Evolutionary conservation across 139 green algal genomes (phyloP), one percentile per base, ranked within the genome.

Genomic region (Trebouxia sp.): DNA sequence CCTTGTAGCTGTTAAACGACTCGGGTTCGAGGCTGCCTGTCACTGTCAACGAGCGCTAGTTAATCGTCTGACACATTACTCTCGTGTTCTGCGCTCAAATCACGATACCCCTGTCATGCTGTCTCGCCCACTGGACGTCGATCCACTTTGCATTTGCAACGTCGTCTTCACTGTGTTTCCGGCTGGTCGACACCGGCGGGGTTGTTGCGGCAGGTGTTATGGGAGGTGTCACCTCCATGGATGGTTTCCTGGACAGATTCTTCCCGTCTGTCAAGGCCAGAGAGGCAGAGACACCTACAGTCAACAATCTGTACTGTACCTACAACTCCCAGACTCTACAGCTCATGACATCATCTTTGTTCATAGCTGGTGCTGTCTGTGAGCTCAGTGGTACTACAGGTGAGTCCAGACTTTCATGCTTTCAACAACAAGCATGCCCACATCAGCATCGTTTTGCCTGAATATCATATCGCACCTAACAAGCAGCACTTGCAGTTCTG

Each of bases 311-410:
- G 12, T 91, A 80, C 58, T 91, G 87, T 82, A 83, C 87, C 43
- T 85, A 76, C 69, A 76, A 91, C 70, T 58, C 84, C 35, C 83
- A 90, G 53, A 83, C 76, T 45, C 83, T 91, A 22, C 87, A 91
- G 85, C 83, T 90, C 28, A 89, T 90, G 51, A 92, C 88, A 0
- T 89, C 84, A 35, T 86, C 79, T 35, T 81, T 93, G 38, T 92
- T 93, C 75, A 77, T 93, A 26, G 84, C 89, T 65, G 75, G 75
- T 17, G 48, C 75, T 24, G 15, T 67, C 48, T 67, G 30, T 12
- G 75, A 80, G 48, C 15, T 66, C n/a, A 48, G 43, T 37, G 75
- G 75, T 24, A 69, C 48, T 9, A 80, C 75, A 80, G 75, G 75
- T 69, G 28, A 42, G 47, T 12, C n/a, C n/a, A n/a, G n/a, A n/a